Conservation (phyloP, 1,284 basidiomycete species). For the Pseudozyma sp. region DNA sequence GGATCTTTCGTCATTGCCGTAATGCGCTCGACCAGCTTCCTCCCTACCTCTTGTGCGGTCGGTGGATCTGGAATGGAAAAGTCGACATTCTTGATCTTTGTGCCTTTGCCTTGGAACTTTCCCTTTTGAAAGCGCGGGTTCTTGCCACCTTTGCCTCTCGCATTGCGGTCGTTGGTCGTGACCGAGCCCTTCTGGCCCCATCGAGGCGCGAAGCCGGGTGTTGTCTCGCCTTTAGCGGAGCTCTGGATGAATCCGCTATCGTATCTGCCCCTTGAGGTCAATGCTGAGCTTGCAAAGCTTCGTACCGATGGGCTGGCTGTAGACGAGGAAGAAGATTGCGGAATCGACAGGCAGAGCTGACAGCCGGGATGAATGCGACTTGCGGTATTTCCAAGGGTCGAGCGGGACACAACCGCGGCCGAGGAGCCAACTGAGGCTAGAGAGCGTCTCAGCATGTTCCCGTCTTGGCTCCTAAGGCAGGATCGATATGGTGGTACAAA, state of each 20-base stretch:
- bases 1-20: conserved; percentile 13
- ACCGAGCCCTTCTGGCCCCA: not conserved
- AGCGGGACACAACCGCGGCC: conserved; percentile 2
- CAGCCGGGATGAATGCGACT: conserved; percentile 3
- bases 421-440: conserved; percentile 15
- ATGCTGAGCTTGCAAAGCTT: conserved; percentile 8
- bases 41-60: conserved; percentile 26
- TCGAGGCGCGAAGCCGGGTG: not conserved
- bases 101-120: conserved; percentile 7
- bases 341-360: conserved; percentile 3
- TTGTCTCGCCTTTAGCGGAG: not conserved
- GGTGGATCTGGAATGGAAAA: conserved; percentile 26
- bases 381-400: conserved; percentile 4
- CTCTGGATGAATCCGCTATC: conserved; percentile 18
- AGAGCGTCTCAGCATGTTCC: conserved; percentile 25
- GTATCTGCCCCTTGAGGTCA: conserved; percentile 6
- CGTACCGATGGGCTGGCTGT: not conserved
- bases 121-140: conserved; percentile 9
- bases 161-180: not conserved
- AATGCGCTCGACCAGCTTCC: conserved; percentile 24
- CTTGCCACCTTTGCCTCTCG: conserved; percentile 2
- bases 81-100: conserved; percentile 12
- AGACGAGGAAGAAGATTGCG: conserved; percentile 5
- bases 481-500: not conserved
- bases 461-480: no score